A percentile compares a stretch with the other conserved stretches of the same genome.
Conservation (phyloP, 2,329 filamentous ascomycete species). For the Colletotrichum acutatum region DNA sequence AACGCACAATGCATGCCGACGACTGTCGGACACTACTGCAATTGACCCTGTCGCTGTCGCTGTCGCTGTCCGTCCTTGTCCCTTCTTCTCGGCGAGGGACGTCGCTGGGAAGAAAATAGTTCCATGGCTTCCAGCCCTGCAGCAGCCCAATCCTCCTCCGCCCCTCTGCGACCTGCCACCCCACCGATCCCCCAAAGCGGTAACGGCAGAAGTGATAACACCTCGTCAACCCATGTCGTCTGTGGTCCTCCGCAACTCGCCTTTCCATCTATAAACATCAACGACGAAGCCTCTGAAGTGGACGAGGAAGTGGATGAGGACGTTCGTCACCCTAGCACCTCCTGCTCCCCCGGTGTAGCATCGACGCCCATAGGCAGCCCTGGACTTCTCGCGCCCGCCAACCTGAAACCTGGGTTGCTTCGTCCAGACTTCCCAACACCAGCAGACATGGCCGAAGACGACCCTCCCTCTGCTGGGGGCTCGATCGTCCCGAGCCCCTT, state of each 20-base stretch:
- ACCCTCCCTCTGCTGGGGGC: slow-evolving; percentile 36
- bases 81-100: neutral
- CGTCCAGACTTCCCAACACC: slow-evolving; percentile 30
- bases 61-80: neutral
- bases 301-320: neutral
- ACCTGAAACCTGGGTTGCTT: slow-evolving; percentile 33
- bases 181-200: slow-evolving; percentile 60
- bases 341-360: neutral
- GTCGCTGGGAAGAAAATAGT: slow-evolving; percentile 23
- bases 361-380: slow-evolving; percentile 37
- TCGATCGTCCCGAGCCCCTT: slow-evolving; percentile 74
- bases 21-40: slow-evolving; percentile 11
- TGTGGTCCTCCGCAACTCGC: slow-evolving; percentile 8
- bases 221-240: slow-evolving; percentile 16
- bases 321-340: neutral
- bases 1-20: slow-evolving; percentile 20
- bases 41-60: slow-evolving; percentile 14
- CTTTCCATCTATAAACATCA: slow-evolving; percentile 26
- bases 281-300: neutral
- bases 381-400: slow-evolving; percentile 27
- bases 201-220: slow-evolving; percentile 19
- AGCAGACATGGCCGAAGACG: slow-evolving; percentile 50
- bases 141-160: slow-evolving; percentile 46
- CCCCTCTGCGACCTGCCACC: slow-evolving; percentile 70
- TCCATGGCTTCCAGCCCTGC: slow-evolving; percentile 67